Evolutionary conservation across 805 yeast species (phyloP), one percentile per base, ranked within the genome.

Genomic region (Kodamaea jinghongensis): DNA sequence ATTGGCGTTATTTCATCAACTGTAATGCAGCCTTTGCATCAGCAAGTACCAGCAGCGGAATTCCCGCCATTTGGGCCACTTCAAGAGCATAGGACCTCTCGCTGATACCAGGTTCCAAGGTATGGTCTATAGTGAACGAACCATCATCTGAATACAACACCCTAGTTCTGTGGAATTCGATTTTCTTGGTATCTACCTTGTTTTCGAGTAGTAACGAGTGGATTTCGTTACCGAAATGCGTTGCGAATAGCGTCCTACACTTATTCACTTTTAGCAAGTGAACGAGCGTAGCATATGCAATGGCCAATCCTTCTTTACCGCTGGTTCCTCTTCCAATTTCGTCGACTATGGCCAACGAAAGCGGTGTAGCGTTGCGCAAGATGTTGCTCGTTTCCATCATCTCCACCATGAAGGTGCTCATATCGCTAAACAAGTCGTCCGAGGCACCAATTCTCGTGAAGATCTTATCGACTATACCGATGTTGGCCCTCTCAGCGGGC

Each of bases 161-260:
- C 29, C 63, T 57, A 0, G 73, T 68, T 35, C 60, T 50, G 40
- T 39, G 54, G 38, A 57, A 69, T 23, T 60, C 48, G 4, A 67
- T 42, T 28, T 54, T 54, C 3, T 43, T 45, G 28, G 52, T 52
- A 51, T 46, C 55, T 38, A 66, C 46, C 0, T 56, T 51, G n/a
- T 56, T 57, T 8, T 32, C 27, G 2, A 4, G n/a, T 16, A 69
- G 48, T 13, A 83, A 52, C 0, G 54, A 45, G n/a, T 71, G 54
- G 11, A 69, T 46, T 37, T 69, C 75, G 15, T 44, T 51, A 1
- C 73, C 75, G 61, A 81, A 89, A 67, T 89, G 96, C 0, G 96
- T 89, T 1, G 96, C 96, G 69, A 89, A 89, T n/a, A 89, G 63
- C 0, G 90, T 72, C 17, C 91, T 71, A 50, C 93, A 82, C 48